These are phyloP conservation scores for Leccinum ambiguum DNA, from an alignment of 1,284 basidiomycete species.

Conservation along the genomic window DNA sequence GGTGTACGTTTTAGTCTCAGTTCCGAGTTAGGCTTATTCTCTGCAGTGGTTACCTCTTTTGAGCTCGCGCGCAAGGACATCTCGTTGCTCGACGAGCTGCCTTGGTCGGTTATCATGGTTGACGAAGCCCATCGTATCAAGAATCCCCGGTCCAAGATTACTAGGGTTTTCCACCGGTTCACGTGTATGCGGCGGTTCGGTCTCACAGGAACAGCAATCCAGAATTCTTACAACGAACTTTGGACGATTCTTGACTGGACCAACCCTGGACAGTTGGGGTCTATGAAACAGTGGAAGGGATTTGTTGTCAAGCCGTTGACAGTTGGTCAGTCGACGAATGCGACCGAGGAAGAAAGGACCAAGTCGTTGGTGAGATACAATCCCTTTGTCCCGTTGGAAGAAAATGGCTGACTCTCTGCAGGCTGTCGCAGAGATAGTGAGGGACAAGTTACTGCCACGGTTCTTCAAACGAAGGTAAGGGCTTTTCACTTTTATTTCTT, in stretches of 20 bases:
- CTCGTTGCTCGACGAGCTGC: constrained; percentile 57
- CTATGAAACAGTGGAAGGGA: constrained; percentile 65
- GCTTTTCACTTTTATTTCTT: background rate
- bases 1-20: constrained; percentile 27
- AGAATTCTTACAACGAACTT: constrained; percentile 82
- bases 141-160: constrained; percentile 63
- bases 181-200: constrained; percentile 66
- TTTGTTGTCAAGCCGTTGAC: constrained; percentile 67
- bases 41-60: constrained; percentile 68
- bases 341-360: constrained; percentile 61
- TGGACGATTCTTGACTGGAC: constrained; percentile 85
- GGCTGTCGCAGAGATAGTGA: constrained; percentile 59
- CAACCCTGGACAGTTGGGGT: constrained; percentile 69
- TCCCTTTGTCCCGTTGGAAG: background rate
- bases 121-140: constrained; percentile 87
- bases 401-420: constrained; percentile 24
- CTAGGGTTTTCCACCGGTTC: constrained; percentile 65
- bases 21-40: background rate
- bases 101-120: constrained; percentile 71
- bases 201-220: constrained; percentile 82
- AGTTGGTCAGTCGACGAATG: constrained; percentile 63
- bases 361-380: constrained; percentile 44
- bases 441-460: constrained; percentile 64
- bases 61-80: constrained; percentile 70
- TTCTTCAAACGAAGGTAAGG: constrained; percentile 75